phyloP scores from a whole-genome alignment of 192 early-diverging fungal genomes.

The Backusella mclennaniae region DNA sequence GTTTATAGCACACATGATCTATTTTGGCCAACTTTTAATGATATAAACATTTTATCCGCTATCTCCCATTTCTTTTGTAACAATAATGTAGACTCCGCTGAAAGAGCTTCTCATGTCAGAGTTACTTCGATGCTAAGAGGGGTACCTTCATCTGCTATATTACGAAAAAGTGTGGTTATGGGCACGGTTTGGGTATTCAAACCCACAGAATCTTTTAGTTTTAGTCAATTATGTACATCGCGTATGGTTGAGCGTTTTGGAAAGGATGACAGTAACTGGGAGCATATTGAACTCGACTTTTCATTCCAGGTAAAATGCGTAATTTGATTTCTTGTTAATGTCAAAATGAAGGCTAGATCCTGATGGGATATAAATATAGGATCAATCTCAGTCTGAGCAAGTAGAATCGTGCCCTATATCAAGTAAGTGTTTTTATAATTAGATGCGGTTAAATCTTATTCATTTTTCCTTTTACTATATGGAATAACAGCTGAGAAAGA shows the following conservation, averaged over 20 bases:
- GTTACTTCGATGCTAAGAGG: constrained; percentile 40
- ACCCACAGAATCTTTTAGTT: constrained; percentile 54
- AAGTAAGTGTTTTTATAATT: not conserved
- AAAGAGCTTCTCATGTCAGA: not conserved
- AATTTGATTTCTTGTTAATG: not conserved
- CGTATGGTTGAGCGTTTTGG: constrained; percentile 91
- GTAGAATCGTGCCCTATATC: not conserved
- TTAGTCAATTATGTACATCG: constrained; percentile 72
- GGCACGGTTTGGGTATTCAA: constrained; percentile 89
- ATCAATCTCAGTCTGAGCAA: not conserved
- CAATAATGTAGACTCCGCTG: not conserved
- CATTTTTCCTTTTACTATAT: not conserved
- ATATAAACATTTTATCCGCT: not conserved
- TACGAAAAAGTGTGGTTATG: constrained; percentile 85
- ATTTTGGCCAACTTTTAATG: not conserved
- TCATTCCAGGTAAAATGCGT: constrained; percentile 17
- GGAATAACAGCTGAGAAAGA: not conserved
- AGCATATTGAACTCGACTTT: constrained; percentile 64
- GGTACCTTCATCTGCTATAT: constrained; percentile 75
- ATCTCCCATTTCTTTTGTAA: not conserved
- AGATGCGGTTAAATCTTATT: not conserved
- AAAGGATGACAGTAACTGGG: constrained; percentile 76
- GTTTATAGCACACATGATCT: not conserved
- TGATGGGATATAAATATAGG: not conserved
- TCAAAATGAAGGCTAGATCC: not conserved